Evolutionary conservation across 2,329 filamentous ascomycete species (phyloP).

Genomic region (Esteya vermicola): DNA sequence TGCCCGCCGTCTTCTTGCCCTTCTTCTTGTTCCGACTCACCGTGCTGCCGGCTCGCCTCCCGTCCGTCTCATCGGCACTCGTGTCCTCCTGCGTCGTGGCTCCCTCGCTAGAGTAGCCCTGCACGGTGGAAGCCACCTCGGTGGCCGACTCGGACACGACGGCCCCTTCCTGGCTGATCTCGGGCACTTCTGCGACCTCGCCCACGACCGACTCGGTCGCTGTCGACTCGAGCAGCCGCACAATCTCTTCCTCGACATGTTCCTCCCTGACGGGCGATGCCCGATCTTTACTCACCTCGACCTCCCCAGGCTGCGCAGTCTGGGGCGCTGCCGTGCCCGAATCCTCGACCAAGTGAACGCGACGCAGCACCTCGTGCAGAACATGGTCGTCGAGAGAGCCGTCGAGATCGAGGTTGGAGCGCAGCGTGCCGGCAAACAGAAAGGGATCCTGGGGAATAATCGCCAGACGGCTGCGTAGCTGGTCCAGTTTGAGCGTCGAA

Average conservation of each 20-base stretch:
- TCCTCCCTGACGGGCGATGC: constrained; percentile 1
- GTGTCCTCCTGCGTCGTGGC: too few species aligned
- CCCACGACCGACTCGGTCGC: constrained; percentile 7
- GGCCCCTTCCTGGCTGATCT: constrained; percentile 1
- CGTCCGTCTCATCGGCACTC: too few species aligned
- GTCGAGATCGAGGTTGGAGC: constrained; percentile 51
- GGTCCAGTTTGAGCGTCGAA: constrained; percentile 41
- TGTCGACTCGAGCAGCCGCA: constrained; percentile 5
- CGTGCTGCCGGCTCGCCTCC: too few species aligned
- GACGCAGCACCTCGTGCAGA: constrained; percentile 42
- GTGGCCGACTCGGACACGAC: constrained; percentile 6
- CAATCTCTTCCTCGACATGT: constrained; percentile 5
- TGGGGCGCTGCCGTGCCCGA: constrained; percentile 10
- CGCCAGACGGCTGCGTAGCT: constrained; percentile 44
- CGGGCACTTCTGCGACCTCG: constrained; percentile 8
- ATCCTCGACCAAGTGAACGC: constrained; percentile 43
- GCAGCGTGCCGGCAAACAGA: constrained; percentile 49
- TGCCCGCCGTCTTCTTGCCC: too few species aligned
- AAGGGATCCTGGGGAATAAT: constrained; percentile 58
- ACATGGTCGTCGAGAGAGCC: constrained; percentile 45
- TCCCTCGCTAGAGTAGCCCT: too few species aligned
- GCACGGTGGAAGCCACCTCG: constrained; percentile 6
- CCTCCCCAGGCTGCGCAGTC: background rate
- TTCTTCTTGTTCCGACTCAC: too few species aligned
- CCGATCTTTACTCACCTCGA: background rate